Evolutionary conservation across 148 eudicot species (phyloP), one percentile per base, ranked within the genome.

Genomic region (Spergularia bocconei): DNA sequence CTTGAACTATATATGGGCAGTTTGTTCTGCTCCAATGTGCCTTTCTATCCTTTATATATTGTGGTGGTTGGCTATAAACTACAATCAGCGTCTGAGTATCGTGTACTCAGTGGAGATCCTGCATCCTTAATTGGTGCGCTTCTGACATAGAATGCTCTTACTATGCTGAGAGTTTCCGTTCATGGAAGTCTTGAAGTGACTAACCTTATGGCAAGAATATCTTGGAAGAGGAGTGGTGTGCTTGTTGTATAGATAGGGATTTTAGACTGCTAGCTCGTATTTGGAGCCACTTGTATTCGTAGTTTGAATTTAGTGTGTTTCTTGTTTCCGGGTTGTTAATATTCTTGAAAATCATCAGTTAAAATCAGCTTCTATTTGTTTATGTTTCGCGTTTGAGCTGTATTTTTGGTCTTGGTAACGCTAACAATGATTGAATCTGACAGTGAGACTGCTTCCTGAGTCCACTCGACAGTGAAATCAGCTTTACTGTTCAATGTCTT

Each of bases 171-270:
- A 71, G 29, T 77, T 75, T 77, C 75, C 48, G 81, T 77, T 64
- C 75, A 17, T 75, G 71, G 77, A 80, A 67, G 53, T 82, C 81
- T 81, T 79, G 78, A 80, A 87, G 88, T 86, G 78, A 89, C 96
- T 79, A 79, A 75, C 85, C 81, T 72, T 83, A 79, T 83, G 83
- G 82, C 80, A 79, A 81, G 70, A 73, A 73, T 69, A 74, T 56
- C 62, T 69, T 69, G 64, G 77, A 79, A 78, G 81, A 87, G 79
- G 73, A 78, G 84, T 85, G 79, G 81, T 82, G 87, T 75, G 75
- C 65, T 84, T 80, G 83, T 81, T 85, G 91, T 90, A 90, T 90
- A 84, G 90, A 82, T 86, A 85, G 79, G 79, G 81, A 73, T 82
- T 77, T 75, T 80, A 84, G 82, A 75, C 64, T 60, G 80, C 58